Evolutionary conservation across 106 monocot genomes (phyloP).

Genomic region (Ottelia alismoides): DNA sequence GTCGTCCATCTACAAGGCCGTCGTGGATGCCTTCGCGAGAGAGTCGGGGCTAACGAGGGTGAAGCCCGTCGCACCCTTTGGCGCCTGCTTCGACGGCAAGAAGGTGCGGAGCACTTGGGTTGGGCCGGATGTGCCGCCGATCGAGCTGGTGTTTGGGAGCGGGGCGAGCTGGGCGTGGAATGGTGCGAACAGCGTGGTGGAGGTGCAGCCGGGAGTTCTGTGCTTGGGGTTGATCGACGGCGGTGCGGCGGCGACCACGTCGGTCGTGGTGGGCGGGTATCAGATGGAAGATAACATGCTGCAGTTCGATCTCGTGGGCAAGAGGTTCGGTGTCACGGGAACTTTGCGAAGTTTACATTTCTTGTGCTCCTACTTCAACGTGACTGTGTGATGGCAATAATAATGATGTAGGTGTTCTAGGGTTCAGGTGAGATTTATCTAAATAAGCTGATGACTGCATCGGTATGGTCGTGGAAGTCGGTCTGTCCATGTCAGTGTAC

Average conservation of each 20-base stretch:
- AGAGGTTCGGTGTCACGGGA: not conserved
- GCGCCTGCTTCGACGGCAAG: constrained; percentile 18
- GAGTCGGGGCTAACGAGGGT: constrained; percentile 8
- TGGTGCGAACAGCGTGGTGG: constrained; percentile 19
- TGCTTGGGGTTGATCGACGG: constrained; percentile 3
- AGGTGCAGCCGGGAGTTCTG: not conserved
- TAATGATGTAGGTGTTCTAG: no score
- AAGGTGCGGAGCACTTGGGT: constrained; percentile 28
- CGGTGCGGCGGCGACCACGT: not conserved
- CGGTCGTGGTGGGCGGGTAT: not conserved
- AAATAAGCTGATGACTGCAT: no score
- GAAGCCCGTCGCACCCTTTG: constrained; percentile 21
- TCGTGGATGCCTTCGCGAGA: constrained; percentile 19
- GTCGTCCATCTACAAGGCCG: constrained; percentile 36
- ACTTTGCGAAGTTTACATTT: no score
- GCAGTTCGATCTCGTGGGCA: not conserved
- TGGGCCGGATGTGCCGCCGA: constrained; percentile 41
- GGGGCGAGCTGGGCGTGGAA: constrained; percentile 28
- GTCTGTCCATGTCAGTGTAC: no score
- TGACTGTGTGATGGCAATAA: no score
- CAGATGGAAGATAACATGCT: constrained; percentile 4
- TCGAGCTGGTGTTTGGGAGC: constrained; percentile 34
- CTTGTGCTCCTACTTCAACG: no score
- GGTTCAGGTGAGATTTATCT: no score
- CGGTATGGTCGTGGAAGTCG: no score